Evolutionary conservation across 495 filamentous ascomycete species (phyloP).

Genomic region (Margaritispora aquatica): DNA sequence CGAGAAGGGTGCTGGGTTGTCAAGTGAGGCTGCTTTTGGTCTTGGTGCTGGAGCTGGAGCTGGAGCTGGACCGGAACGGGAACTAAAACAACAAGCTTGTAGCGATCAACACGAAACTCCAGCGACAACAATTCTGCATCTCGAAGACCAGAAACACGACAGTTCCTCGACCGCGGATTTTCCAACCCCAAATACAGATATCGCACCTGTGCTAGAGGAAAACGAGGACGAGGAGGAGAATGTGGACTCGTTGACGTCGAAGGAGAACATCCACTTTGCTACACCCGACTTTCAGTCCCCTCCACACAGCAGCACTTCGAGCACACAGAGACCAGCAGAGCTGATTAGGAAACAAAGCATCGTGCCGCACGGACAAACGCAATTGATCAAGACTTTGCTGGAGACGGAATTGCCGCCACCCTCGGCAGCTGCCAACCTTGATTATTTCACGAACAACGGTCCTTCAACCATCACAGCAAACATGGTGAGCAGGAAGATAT

Average conservation of each 20-base stretch:
- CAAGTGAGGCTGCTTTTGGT: too few species aligned
- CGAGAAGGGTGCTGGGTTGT: neutral
- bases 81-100: neutral
- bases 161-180: slow-evolving; percentile 21
- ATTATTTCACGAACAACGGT: slow-evolving; percentile 29
- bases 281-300: neutral
- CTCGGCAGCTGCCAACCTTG: slow-evolving; percentile 26
- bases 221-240: slow-evolving; percentile 3
- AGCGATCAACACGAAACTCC: slow-evolving; percentile 8
- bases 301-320: neutral
- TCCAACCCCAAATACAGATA: slow-evolving; percentile 23
- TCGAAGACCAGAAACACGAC: slow-evolving; percentile 17
- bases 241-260: neutral
- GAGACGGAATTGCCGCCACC: slow-evolving; percentile 26
- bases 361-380: slow-evolving; percentile 39
- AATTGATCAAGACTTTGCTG: slow-evolving; percentile 41
- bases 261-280: neutral
- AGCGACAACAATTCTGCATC: slow-evolving; percentile 1
- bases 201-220: slow-evolving; percentile 12
- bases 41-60: too few species aligned
- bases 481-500: slow-evolving; percentile 62
- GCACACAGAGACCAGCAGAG: slow-evolving; percentile 7
- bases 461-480: slow-evolving; percentile 33
- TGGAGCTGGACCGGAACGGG: slow-evolving; percentile 1
- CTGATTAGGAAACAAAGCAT: slow-evolving; percentile 32